Base-by-base conservation (phyloP, 2,329 filamentous ascomycete species). In the Diaporthe sp. region DNA sequence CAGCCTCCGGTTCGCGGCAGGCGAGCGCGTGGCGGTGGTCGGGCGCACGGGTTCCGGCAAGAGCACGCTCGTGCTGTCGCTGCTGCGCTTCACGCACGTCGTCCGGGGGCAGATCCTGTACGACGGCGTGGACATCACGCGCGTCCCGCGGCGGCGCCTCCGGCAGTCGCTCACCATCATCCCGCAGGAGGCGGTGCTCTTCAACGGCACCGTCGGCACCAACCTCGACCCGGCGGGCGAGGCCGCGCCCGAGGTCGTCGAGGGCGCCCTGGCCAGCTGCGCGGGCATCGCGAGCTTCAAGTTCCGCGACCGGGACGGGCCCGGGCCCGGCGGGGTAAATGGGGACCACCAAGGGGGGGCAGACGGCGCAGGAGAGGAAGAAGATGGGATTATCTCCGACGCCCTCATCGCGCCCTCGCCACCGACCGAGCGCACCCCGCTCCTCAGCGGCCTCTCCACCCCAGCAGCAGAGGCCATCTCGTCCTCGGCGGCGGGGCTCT, bases 11-110 rank as follows among this genome's bases (percentile, higher is more conserved):
- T 76, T 82, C 67, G 61, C 69, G 8, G 92, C 90, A 0, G 91
- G 92, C 5, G 90, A 90, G 15, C 92, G 91, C 39, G 92, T 91
- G 2, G 92, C 92, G 1, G 85, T 94, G 19, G 90, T 93, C 10
- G 92, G 93, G 2, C 89, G 92, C 9, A 94, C 92, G 0, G 88
- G 91, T 1, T 92, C 90, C 19, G 93, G 93, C 1, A 94, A 94
- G 81, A 92, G 89, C 19, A 94, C 92, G 0, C 77, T 81, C 31
- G 78, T 79, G 22, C 76, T 84, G 10, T 82, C 82, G 10, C 79
- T 85, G 9, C 78, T 86, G 10, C 81, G 84, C 15, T 85, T 84
- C 65, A 84, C 83, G 10, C 67, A 84, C 73, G 73, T 85, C 10
- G 79, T 81, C 6, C 75, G 76, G 0, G 84, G 84, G 3, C 75